Conservation (phyloP, 2,329 filamentous ascomycete genomes). For the Fusarium transvaalense region DNA sequence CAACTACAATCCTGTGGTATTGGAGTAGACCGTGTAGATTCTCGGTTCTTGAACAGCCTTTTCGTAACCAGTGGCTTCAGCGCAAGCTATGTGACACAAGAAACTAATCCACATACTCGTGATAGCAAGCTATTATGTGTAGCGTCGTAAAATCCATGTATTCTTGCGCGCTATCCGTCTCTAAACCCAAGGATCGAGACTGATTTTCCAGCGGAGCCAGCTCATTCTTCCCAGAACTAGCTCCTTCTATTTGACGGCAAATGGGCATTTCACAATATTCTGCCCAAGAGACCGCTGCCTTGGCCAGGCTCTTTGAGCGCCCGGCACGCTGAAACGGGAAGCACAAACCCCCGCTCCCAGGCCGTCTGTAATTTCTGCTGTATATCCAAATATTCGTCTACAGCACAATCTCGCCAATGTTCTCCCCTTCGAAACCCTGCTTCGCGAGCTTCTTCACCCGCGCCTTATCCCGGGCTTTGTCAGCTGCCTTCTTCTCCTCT, state of each 20-base stretch:
- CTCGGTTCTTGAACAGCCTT: not conserved
- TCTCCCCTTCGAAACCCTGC: slow-evolving; percentile 90
- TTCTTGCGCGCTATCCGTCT: slow-evolving; percentile 37
- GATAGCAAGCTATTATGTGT: not conserved
- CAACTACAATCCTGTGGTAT: not conserved
- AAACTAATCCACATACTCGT: not conserved
- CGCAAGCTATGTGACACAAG: not conserved
- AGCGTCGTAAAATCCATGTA: slow-evolving; percentile 29
- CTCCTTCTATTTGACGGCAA: slow-evolving; percentile 24
- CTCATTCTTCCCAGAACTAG: slow-evolving; percentile 10
- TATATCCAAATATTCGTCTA: slow-evolving; percentile 51
- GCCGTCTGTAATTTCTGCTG: slow-evolving; percentile 17
- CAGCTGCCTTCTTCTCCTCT: slow-evolving; percentile 75
- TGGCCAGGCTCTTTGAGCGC: slow-evolving; percentile 36
- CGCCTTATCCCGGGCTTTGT: slow-evolving; percentile 80
- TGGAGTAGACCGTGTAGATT: not conserved
- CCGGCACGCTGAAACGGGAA: slow-evolving; percentile 13
- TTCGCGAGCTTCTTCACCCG: slow-evolving; percentile 77
- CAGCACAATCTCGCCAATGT: slow-evolving; percentile 78
- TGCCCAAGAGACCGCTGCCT: slow-evolving; percentile 56
- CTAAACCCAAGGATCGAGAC: slow-evolving; percentile 28
- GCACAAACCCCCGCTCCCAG: slow-evolving; percentile 3
- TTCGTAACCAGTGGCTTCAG: not conserved
- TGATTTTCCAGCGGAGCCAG: slow-evolving; percentile 12
- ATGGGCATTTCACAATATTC: slow-evolving; percentile 75